These are phyloP conservation scores for Cryptococcus neoformans DNA, from an alignment of 1,284 basidiomycete genomes.

Conservation along the genomic window DNA sequence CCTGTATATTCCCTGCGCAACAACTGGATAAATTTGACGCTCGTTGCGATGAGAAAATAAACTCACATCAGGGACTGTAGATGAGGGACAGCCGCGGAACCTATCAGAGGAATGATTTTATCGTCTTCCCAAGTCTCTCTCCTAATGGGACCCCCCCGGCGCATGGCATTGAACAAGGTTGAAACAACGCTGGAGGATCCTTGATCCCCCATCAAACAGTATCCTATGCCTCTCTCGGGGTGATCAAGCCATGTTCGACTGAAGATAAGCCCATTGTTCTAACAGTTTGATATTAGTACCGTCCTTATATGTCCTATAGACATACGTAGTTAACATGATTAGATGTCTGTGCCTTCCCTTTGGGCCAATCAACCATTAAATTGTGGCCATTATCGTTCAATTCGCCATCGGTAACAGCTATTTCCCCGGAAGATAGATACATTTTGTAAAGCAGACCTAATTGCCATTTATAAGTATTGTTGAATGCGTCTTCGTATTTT, in stretches of 20 bases:
- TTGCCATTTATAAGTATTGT: no score
- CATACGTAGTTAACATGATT: neutral
- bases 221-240: neutral
- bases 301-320: neutral
- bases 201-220: neutral
- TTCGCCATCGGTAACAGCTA: neutral
- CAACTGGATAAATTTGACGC: neutral
- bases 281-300: no score
- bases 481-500: neutral
- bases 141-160: slow-evolving; percentile 14
- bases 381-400: neutral
- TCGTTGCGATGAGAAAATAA: neutral
- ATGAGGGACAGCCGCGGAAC: neutral
- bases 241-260: neutral
- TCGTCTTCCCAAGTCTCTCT: slow-evolving; percentile 18
- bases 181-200: slow-evolving; percentile 1
- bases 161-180: slow-evolving; percentile 14
- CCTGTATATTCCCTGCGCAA: slow-evolving; percentile 1
- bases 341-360: neutral
- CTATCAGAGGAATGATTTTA: slow-evolving; percentile 9
- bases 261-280: neutral
- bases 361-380: neutral
- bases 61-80: neutral
- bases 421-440: neutral
- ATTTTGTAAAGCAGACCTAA: neutral